These are phyloP conservation scores for Colletotrichum brevisporum DNA, from an alignment of 2,329 filamentous ascomycete genomes.

Conservation along the genomic window DNA sequence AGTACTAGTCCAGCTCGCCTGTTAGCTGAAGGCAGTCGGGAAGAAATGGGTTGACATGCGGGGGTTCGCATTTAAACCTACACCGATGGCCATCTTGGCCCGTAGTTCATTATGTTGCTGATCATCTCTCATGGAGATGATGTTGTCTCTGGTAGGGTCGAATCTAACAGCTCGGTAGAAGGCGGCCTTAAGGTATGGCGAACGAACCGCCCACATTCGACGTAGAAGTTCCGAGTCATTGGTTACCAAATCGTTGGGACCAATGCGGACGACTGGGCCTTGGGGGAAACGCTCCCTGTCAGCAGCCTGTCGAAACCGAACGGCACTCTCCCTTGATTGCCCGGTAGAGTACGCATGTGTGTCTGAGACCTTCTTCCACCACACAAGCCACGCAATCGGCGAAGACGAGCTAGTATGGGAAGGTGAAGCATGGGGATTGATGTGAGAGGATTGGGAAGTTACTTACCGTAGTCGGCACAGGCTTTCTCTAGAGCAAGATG, in stretches of 20 bases:
- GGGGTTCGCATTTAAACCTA: conserved; percentile 39
- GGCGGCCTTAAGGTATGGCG: conserved; percentile 49
- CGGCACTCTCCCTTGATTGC: not conserved
- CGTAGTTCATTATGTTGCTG: conserved; percentile 58
- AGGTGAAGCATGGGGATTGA: not conserved
- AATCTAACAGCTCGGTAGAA: conserved; percentile 56
- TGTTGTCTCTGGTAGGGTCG: conserved; percentile 49
- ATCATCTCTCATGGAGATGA: conserved; percentile 51
- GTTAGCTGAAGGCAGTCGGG: not conserved
- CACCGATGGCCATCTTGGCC: conserved; percentile 64
- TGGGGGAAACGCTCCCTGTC: conserved; percentile 29
- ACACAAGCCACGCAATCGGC: conserved; percentile 1
- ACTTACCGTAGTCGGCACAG: conserved; percentile 42
- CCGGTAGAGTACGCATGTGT: conserved; percentile 35
- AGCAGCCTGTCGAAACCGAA: conserved; percentile 39
- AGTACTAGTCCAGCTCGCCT: conserved; percentile 55
- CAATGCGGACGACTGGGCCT: conserved; percentile 53
- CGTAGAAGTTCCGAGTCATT: conserved; percentile 52
- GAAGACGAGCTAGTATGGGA: conserved; percentile 6
- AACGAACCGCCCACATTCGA: conserved; percentile 51
- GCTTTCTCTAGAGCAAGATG: conserved; percentile 42
- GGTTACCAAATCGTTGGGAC: conserved; percentile 53
- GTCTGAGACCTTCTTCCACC: conserved; percentile 36
- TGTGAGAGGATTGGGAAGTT: not conserved
- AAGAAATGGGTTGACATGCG: not conserved